Evolutionary conservation across 306 rosid genomes (phyloP).

Genomic region (Citrullus amarus): DNA sequence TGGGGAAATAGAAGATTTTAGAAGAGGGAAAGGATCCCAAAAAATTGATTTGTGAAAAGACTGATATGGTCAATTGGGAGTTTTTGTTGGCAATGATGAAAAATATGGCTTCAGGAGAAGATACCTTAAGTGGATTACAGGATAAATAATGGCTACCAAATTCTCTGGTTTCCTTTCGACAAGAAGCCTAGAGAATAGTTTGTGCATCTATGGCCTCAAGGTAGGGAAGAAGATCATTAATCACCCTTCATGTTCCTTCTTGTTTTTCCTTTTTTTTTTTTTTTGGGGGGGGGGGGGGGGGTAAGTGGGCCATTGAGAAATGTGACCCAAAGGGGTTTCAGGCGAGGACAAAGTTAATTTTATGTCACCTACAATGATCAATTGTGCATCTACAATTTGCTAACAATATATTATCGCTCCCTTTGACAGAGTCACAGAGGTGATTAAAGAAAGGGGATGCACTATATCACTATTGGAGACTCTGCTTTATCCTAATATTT

Average conservation of each 20-base stretch:
- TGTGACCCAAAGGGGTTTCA: neutral
- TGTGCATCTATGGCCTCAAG: neutral
- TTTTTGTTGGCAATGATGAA: neutral
- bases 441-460: neutral
- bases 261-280: too few relatives aligned
- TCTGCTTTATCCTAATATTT: neutral
- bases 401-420: neutral
- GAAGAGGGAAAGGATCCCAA: too few relatives aligned
- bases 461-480: too few relatives aligned
- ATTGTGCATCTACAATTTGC: neutral
- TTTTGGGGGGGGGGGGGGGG: too few relatives aligned
- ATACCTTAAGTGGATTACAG: neutral
- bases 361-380: neutral
- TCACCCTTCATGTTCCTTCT: neutral
- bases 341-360: neutral
- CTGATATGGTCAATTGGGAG: neutral
- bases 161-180: neutral
- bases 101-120: neutral
- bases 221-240: neutral
- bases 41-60: neutral
- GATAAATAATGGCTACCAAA: neutral
- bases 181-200: neutral
- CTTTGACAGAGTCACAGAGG: neutral
- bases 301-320: too few relatives aligned
- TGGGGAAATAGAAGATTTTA: too few relatives aligned